Percentiles rank a stretch among this genome's conserved stretches.
phyloP scores from a whole-genome alignment of 331 rosid genomes.

The Pyracantha coccinea region DNA sequence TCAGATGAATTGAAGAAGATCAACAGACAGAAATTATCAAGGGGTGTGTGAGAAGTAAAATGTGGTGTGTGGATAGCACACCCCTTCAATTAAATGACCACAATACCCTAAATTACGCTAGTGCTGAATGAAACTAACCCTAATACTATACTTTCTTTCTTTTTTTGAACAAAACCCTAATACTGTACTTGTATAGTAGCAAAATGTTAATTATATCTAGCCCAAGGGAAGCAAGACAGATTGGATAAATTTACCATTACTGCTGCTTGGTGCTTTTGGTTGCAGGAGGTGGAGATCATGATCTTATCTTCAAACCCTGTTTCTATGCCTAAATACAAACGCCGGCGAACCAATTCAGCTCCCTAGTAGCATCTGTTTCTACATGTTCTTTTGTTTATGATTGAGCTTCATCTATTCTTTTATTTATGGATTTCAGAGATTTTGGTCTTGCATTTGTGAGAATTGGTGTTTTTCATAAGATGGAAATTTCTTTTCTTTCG shows the following conservation, averaged over 20 bases:
- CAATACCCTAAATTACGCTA: neutral
- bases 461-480: neutral
- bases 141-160: no score
- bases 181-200: neutral
- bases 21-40: no score
- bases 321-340: constrained; percentile 26
- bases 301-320: constrained; percentile 17
- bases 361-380: constrained; percentile 11
- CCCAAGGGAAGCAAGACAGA: neutral
- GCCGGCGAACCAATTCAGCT: constrained; percentile 33
- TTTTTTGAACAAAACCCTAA: no score
- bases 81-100: neutral
- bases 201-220: neutral
- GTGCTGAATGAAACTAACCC: neutral
- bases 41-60: no score
- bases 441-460: neutral
- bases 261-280: neutral
- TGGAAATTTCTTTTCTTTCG: neutral
- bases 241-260: neutral
- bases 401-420: neutral
- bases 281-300: constrained; percentile 46
- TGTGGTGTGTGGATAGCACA: no score
- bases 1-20: no score
- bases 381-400: neutral
- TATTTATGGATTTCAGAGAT: neutral